Conservation (phyloP, 805 yeast genomes). For the Zygotorulaspora chibaensis region DNA sequence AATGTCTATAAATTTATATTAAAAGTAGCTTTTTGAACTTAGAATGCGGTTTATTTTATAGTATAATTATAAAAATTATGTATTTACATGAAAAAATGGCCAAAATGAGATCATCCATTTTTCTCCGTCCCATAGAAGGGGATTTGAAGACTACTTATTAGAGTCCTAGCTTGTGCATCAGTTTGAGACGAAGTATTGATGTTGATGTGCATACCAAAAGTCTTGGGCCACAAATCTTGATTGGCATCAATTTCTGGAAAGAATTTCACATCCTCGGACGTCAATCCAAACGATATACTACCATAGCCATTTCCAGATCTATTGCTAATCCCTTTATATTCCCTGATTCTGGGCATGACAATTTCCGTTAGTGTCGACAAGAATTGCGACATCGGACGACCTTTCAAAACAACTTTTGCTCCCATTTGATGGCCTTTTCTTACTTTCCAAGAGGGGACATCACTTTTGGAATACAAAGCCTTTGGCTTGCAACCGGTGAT, state of each 20-base stretch:
- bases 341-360: slow-evolving; percentile 89
- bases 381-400: slow-evolving; percentile 82
- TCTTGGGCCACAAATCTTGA: slow-evolving; percentile 82
- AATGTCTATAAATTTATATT: not conserved
- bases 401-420: slow-evolving; percentile 71
- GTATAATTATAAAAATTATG: not conserved
- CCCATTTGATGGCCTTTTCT: slow-evolving; percentile 91
- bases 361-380: slow-evolving; percentile 81
- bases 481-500: slow-evolving; percentile 87
- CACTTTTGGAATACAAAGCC: slow-evolving; percentile 67
- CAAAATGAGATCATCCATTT: slow-evolving; percentile 8
- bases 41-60: not conserved
- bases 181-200: slow-evolving; percentile 86
- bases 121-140: slow-evolving; percentile 55
- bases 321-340: slow-evolving; percentile 72
- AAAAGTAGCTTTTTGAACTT: not conserved
- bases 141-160: slow-evolving; percentile 75
- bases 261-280: slow-evolving; percentile 65
- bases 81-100: slow-evolving; percentile 6
- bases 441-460: slow-evolving; percentile 80
- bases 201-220: slow-evolving; percentile 81
- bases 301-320: slow-evolving; percentile 82
- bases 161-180: slow-evolving; percentile 82
- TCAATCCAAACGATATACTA: slow-evolving; percentile 78
- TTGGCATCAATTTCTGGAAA: slow-evolving; percentile 94